phyloP scores from a whole-genome alignment of 805 yeast genomes.

The Candida gorgasii region DNA sequence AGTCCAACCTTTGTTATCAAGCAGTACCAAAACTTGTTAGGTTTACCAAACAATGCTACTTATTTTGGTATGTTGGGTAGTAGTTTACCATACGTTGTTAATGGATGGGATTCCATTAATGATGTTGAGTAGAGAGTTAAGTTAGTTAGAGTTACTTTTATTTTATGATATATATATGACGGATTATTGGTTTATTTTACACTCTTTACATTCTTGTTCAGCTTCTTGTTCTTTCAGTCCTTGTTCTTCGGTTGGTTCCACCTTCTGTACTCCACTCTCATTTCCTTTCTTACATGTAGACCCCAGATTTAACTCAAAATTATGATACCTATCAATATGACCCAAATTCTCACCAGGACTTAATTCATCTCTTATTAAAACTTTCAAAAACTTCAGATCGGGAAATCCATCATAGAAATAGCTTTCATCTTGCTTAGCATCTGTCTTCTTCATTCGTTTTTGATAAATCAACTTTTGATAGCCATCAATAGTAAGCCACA shows the following conservation, averaged over 20 bases:
- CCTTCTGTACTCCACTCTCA: background rate
- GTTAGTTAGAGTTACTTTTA: background rate
- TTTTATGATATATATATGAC: conserved; percentile 2
- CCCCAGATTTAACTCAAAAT: conserved; percentile 11
- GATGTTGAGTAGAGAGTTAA: conserved; percentile 18
- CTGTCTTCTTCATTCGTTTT: conserved; percentile 48
- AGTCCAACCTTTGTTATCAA: conserved; percentile 56
- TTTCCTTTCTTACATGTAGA: too few species aligned
- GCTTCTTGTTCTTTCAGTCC: background rate
- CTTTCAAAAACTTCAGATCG: conserved; percentile 77
- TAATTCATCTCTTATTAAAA: conserved; percentile 59
- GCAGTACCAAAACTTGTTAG: conserved; percentile 55
- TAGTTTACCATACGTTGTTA: conserved; percentile 54
- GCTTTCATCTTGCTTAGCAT: conserved; percentile 25
- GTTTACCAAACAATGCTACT: conserved; percentile 49
- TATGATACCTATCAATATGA: conserved; percentile 52
- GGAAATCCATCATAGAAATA: conserved; percentile 73
- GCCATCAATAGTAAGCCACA: conserved; percentile 14
- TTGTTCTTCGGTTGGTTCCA: background rate
- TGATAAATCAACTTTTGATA: conserved; percentile 40
- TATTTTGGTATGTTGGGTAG: conserved; percentile 47
- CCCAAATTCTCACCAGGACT: conserved; percentile 58
- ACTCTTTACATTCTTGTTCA: conserved; percentile 18
- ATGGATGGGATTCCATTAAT: conserved; percentile 46
- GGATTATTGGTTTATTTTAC: conserved; percentile 11